A percentile compares a stretch with the other conserved stretches of the same genome.
These are phyloP conservation scores for Zymoseptoria passerinii DNA, from an alignment of 2,329 filamentous ascomycete species.

Conservation along the genomic window DNA sequence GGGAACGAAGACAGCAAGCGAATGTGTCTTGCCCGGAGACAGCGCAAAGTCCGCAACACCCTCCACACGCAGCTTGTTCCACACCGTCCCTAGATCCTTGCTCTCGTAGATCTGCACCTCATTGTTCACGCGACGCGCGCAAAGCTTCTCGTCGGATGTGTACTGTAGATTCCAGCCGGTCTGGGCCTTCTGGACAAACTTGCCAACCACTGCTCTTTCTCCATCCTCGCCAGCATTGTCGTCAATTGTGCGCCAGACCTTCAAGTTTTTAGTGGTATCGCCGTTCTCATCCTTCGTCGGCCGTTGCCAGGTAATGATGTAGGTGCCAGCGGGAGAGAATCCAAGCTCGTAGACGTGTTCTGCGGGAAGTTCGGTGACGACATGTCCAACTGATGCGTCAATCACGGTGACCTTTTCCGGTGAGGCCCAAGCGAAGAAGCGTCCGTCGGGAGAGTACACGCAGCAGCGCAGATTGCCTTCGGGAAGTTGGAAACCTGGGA, in stretches of 20 bases:
- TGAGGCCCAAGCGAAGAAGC: conserved; percentile 92
- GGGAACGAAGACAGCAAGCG: conserved; percentile 88
- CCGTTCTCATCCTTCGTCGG: conserved; percentile 87
- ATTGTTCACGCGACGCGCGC: conserved; percentile 88
- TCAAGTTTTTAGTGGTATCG: conserved; percentile 90
- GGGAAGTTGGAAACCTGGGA: conserved; percentile 73
- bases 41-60: conserved; percentile 84
- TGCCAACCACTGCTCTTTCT: conserved; percentile 65
- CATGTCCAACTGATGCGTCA: conserved; percentile 67
- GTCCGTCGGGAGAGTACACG: conserved; percentile 89
- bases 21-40: conserved; percentile 80
- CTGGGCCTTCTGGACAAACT: conserved; percentile 92
- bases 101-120: conserved; percentile 97
- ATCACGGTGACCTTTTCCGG: conserved; percentile 78
- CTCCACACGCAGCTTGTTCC: conserved; percentile 92
- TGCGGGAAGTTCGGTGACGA: conserved; percentile 66
- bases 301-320: conserved; percentile 93
- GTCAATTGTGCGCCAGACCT: conserved; percentile 85
- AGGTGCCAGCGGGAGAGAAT: conserved; percentile 88
- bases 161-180: conserved; percentile 97
- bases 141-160: conserved; percentile 85
- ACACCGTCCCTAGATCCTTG: conserved; percentile 73
- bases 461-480: conserved; percentile 93
- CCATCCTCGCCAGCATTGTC: conserved; percentile 52
- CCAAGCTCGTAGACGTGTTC: conserved; percentile 86